Percentiles rank a stretch among this genome's conserved stretches.
phyloP scores from a whole-genome alignment of 2,329 filamentous ascomycete species.

The Xylaria sp. region DNA sequence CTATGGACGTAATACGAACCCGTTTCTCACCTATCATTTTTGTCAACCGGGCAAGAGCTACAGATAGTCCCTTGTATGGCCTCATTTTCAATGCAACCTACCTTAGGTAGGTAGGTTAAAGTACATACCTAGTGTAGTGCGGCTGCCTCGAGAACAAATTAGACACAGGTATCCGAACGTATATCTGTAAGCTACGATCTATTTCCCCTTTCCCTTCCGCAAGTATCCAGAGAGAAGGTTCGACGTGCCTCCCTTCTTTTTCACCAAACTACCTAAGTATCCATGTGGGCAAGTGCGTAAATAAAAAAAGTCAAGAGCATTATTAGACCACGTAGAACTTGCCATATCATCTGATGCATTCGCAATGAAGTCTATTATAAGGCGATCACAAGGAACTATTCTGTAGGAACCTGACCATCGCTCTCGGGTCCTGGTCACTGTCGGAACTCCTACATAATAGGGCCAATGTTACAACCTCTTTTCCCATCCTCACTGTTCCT shows the following conservation, averaged over 20 bases:
- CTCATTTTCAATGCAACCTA: neutral
- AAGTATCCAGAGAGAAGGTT: neutral
- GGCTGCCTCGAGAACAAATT: neutral
- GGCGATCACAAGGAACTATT: neutral
- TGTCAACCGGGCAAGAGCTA: neutral
- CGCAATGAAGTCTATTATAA: neutral
- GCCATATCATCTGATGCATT: neutral
- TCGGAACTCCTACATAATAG: conserved; percentile 4
- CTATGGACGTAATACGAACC: neutral
- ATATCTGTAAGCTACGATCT: neutral
- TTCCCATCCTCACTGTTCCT: conserved; percentile 1
- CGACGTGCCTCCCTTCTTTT: neutral
- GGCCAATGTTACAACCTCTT: conserved; percentile 5
- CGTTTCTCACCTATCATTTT: neutral
- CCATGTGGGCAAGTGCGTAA: neutral
- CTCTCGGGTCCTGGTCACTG: neutral
- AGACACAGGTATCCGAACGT: neutral
- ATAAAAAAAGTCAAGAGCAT: neutral
- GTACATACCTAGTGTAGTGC: neutral
- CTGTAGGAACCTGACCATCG: neutral
- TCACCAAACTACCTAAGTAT: too few species aligned
- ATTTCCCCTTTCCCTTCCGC: neutral
- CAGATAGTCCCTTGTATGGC: neutral
- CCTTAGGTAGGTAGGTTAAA: neutral
- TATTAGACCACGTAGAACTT: neutral